These are phyloP conservation scores for Colletotrichum destructivum DNA, from an alignment of 2,329 filamentous ascomycete species.

Conservation along the genomic window DNA sequence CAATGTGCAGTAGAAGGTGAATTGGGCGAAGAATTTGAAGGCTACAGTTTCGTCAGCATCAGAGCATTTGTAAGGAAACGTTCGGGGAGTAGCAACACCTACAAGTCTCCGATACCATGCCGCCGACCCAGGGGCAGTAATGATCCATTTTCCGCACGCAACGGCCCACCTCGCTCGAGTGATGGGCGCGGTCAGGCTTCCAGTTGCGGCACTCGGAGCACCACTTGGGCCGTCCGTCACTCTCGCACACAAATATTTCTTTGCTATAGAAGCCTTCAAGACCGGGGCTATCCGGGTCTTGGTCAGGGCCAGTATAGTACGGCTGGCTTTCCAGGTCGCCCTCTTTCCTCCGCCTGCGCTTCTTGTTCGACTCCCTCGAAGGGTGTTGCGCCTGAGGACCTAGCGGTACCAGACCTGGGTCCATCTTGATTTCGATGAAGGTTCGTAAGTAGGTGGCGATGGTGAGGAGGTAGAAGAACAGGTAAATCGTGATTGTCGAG, in stretches of 20 bases:
- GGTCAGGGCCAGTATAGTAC: constrained; percentile 57
- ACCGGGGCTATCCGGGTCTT: constrained; percentile 74
- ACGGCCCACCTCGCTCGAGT: constrained; percentile 84
- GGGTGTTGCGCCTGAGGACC: constrained; percentile 51
- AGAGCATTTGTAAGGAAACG: background rate
- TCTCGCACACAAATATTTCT: constrained; percentile 87
- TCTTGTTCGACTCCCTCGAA: constrained; percentile 39
- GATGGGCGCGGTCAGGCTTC: constrained; percentile 91
- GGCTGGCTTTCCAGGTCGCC: constrained; percentile 54
- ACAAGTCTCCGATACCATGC: constrained; percentile 88
- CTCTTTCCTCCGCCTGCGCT: constrained; percentile 46
- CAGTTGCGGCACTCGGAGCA: constrained; percentile 88
- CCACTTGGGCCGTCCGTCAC: constrained; percentile 87
- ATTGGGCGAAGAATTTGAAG: constrained; percentile 95
- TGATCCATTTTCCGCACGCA: constrained; percentile 96
- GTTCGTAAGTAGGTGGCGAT: constrained; percentile 80
- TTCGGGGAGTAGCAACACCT: constrained; percentile 51
- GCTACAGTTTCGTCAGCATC: constrained; percentile 56
- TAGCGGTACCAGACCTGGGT: constrained; percentile 82
- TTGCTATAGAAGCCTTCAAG: constrained; percentile 85
- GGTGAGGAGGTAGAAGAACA: constrained; percentile 78
- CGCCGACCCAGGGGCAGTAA: constrained; percentile 97
- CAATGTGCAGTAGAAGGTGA: constrained; percentile 80
- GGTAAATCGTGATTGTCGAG: constrained; percentile 80
- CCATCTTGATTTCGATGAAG: constrained; percentile 74